A percentile compares a stretch with the other conserved stretches of the same genome.
phyloP scores from a whole-genome alignment of 768 basidiomycete genomes.

The Termitomyces titanicus region DNA sequence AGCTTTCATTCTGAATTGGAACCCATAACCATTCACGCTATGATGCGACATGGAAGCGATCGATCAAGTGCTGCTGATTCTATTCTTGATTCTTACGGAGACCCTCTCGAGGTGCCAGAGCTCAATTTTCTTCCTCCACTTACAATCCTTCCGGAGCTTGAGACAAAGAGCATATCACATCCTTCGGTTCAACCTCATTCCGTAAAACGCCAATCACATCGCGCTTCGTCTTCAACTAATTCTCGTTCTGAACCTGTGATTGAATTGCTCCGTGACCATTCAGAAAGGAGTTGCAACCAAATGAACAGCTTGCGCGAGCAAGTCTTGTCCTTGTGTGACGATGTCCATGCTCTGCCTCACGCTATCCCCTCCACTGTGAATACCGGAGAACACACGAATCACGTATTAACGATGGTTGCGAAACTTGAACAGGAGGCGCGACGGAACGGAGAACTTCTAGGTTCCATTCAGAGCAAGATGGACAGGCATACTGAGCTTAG shows the following conservation, averaged over 20 bases:
- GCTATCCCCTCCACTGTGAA: constrained; percentile 8
- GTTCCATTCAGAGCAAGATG: constrained; percentile 4
- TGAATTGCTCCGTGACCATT: constrained; percentile 9
- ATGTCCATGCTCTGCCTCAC: constrained; percentile 10
- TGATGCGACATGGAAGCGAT: constrained; percentile 8
- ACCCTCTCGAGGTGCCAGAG: neutral
- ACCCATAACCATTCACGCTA: neutral
- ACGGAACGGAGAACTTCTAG: constrained; percentile 5
- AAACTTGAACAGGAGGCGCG: constrained; percentile 11
- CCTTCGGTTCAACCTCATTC: neutral
- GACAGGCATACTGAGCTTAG: neutral
- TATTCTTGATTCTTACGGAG: constrained; percentile 24
- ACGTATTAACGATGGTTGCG: constrained; percentile 8
- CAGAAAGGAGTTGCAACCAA: constrained; percentile 3
- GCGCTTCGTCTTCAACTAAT: neutral
- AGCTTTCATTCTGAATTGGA: neutral
- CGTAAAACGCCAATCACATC: neutral
- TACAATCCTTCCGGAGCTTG: neutral
- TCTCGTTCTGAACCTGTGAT: constrained; percentile 1
- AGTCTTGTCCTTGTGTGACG: constrained; percentile 11
- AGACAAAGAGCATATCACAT: neutral
- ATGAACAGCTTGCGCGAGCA: constrained; percentile 7
- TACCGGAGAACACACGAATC: neutral
- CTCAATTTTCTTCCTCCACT: neutral
- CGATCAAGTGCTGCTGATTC: constrained; percentile 17